These are phyloP conservation scores for Floccularia luteovirens DNA, from an alignment of 768 basidiomycete species.

Conservation along the genomic window DNA sequence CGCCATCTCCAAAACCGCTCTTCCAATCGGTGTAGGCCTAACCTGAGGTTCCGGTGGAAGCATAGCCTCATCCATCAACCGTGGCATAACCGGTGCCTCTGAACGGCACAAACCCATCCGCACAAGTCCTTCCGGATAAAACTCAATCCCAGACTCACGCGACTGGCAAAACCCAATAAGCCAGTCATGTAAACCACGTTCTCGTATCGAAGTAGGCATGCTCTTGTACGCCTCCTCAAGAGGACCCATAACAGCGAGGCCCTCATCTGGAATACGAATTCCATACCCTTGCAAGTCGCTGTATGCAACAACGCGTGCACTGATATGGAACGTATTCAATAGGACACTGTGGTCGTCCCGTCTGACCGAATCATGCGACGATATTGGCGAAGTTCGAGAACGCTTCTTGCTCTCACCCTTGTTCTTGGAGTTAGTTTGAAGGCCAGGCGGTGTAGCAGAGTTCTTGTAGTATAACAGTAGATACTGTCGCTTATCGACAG, in stretches of 20 bases:
- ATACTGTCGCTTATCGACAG: slow-evolving; percentile 53
- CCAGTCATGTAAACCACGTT: slow-evolving; percentile 21
- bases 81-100: slow-evolving; percentile 15
- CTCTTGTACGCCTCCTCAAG: slow-evolving; percentile 44
- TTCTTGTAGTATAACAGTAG: slow-evolving; percentile 74
- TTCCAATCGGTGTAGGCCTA: slow-evolving; percentile 42
- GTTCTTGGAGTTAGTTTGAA: slow-evolving; percentile 16
- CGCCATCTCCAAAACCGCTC: slow-evolving; percentile 49
- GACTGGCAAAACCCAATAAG: slow-evolving; percentile 58
- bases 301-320: slow-evolving; percentile 67
- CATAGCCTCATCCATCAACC: slow-evolving; percentile 24
- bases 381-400: slow-evolving; percentile 28
- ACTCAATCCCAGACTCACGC: slow-evolving; percentile 65
- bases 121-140: slow-evolving; percentile 71
- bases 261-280: slow-evolving; percentile 65
- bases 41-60: slow-evolving; percentile 33
- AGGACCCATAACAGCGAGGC: slow-evolving; percentile 58
- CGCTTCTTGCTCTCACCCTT: slow-evolving; percentile 34
- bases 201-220: slow-evolving; percentile 30
- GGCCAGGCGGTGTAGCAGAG: slow-evolving; percentile 9
- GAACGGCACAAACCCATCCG: slow-evolving; percentile 53
- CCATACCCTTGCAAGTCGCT: slow-evolving; percentile 67
- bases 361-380: slow-evolving; percentile 21
- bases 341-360: slow-evolving; percentile 39
- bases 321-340: slow-evolving; percentile 62